These are phyloP conservation scores for Ramaria sp. DNA, from an alignment of 768 basidiomycete species.

Conservation along the genomic window DNA sequence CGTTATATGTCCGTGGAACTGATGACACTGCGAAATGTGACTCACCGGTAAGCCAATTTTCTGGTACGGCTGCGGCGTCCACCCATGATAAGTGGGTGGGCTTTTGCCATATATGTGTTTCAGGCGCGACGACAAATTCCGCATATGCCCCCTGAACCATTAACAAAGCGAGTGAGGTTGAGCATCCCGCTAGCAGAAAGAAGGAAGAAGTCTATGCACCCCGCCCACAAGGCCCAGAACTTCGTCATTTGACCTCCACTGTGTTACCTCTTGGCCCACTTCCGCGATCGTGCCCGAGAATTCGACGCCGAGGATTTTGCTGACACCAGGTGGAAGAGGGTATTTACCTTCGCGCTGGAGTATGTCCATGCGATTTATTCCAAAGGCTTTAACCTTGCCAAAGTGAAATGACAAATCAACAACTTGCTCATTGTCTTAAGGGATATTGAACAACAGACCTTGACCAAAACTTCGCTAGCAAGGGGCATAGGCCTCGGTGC, in stretches of 20 bases:
- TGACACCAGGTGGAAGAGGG: slow-evolving; percentile 66
- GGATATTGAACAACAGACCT: slow-evolving; percentile 34
- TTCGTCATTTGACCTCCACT: slow-evolving; percentile 56
- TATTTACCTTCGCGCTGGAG: slow-evolving; percentile 63
- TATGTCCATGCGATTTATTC: slow-evolving; percentile 85
- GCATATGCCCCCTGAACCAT: slow-evolving; percentile 77
- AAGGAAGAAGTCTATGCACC: slow-evolving; percentile 33
- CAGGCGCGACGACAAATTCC: slow-evolving; percentile 63
- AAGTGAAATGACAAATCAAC: neutral
- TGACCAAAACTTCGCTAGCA: slow-evolving; percentile 63
- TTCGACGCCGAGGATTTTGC: slow-evolving; percentile 75
- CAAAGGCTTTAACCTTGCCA: slow-evolving; percentile 64
- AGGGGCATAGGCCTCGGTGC: slow-evolving; percentile 47
- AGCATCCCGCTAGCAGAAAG: neutral
- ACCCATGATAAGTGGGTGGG: slow-evolving; percentile 67
- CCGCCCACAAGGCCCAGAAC: slow-evolving; percentile 75
- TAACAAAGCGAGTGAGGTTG: neutral
- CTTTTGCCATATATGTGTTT: slow-evolving; percentile 63
- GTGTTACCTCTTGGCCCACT: slow-evolving; percentile 38
- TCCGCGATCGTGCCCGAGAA: slow-evolving; percentile 61
- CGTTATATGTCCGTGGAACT: neutral
- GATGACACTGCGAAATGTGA: neutral
- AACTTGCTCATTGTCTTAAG: neutral
- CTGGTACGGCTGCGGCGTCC: slow-evolving; percentile 81
- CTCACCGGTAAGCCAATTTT: slow-evolving; percentile 79